These are phyloP conservation scores for Neopestalotiopsis clavispora DNA, from an alignment of 2,329 filamentous ascomycete genomes.

Conservation along the genomic window DNA sequence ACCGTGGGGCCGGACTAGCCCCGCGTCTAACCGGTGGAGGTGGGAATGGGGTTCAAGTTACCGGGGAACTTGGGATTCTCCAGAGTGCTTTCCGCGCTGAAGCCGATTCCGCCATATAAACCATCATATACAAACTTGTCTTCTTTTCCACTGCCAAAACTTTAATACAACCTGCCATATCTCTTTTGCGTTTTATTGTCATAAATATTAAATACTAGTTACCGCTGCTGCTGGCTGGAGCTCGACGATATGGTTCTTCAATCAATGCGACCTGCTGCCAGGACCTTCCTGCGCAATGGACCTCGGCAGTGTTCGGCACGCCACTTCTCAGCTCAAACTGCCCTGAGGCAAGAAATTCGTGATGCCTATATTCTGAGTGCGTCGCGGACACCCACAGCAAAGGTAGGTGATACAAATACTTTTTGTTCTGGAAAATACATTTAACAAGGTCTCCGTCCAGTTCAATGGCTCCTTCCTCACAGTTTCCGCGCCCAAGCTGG, in stretches of 20 bases:
- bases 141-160: background rate
- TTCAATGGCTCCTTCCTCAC: constrained; percentile 92
- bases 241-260: constrained; percentile 29
- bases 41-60: constrained; percentile 2
- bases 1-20: constrained; percentile 12
- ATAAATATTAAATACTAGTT: background rate
- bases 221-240: background rate
- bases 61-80: constrained; percentile 8
- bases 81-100: background rate
- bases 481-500: constrained; percentile 85
- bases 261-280: constrained; percentile 27
- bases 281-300: constrained; percentile 25
- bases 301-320: constrained; percentile 38
- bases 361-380: constrained; percentile 95
- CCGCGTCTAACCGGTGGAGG: constrained; percentile 17
- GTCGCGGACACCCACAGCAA: constrained; percentile 85
- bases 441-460: constrained; percentile 47
- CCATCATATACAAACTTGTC: background rate
- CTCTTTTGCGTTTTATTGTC: background rate
- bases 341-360: constrained; percentile 70
- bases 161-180: background rate
- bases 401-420: constrained; percentile 56
- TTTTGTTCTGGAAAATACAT: constrained; percentile 14
- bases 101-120: constrained; percentile 7
- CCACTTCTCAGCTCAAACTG: constrained; percentile 50